Conservation (phyloP, 2,329 filamentous ascomycete species). For the Trichoderma guizhouense region DNA sequence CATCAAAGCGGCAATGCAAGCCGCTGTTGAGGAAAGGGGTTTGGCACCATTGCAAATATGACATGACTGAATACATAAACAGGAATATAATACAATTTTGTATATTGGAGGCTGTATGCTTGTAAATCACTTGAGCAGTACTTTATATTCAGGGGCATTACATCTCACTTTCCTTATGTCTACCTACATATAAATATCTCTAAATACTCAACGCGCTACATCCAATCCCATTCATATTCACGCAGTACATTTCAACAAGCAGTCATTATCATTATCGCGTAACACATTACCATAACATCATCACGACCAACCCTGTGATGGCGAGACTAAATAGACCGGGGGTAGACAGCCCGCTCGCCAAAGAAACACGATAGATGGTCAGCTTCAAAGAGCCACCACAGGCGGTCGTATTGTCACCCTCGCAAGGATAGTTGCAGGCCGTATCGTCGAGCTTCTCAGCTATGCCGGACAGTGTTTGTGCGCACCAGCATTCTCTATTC, state of each 20-base stretch:
- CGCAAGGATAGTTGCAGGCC: slow-evolving; percentile 51
- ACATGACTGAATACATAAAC: neutral
- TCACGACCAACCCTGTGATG: neutral
- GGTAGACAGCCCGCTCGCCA: neutral
- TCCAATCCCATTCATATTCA: neutral
- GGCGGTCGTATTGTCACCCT: slow-evolving; percentile 48
- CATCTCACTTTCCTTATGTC: neutral
- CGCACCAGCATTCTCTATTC: slow-evolving; percentile 58
- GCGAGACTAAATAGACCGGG: neutral
- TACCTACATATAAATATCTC: neutral
- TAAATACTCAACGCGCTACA: neutral
- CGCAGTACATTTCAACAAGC: neutral
- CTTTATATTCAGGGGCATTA: neutral
- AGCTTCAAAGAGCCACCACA: slow-evolving; percentile 54
- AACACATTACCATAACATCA: neutral
- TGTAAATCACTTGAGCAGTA: neutral
- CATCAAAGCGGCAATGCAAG: slow-evolving; percentile 51
- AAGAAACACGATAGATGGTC: slow-evolving; percentile 40
- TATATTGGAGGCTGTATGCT: neutral
- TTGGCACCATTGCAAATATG: slow-evolving; percentile 48
- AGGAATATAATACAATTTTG: neutral
- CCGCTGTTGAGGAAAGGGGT: slow-evolving; percentile 54
- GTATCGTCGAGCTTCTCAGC: slow-evolving; percentile 45
- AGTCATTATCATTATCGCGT: neutral
- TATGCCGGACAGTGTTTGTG: slow-evolving; percentile 45